Evolutionary conservation across 805 yeast genomes (phyloP), one percentile per base, ranked within the genome.

Genomic region (Yarrowia deformans): DNA sequence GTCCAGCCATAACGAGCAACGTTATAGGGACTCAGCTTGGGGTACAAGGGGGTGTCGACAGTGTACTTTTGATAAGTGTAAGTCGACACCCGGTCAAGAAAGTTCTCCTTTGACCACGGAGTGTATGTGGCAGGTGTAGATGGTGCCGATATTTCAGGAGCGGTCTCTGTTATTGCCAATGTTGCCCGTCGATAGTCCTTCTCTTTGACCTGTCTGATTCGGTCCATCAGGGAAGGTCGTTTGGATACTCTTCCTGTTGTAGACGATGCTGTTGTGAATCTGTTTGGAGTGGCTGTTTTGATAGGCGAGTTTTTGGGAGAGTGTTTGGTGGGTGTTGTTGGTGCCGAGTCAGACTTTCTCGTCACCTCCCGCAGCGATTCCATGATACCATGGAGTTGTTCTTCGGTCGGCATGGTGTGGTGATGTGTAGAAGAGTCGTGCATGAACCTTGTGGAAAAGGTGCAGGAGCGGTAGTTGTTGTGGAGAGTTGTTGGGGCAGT

Each of bases 151-250:
- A 4, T 23, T 1, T 3, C 35, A 29, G 46, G 45, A 16, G n/a
- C 14, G 3, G 40, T 9, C 18, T 45, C 32, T 18, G 19, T 14
- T 16, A 18, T 19, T 4, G 35, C 32, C 32, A 16, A 23, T 6
- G 56, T n/a, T 10, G 48, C 34, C 16, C 56, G 4, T 48, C 48
- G 32, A 19, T 48, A 48, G 10, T 63, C 45, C 39, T 48, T 63
- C 46, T 63, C 68, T 16, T 63, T 63, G 18, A 63, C 56, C 29
- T 63, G 68, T 63, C 48, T 23, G 23, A 63, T 48, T 37, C 56
- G 13, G 13, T 63, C 56, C 46, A 40, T 56, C 8, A 39, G 19
- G 14, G 48, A 63, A 2, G 68, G 39, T 32, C 35, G 48, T 39
- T 63, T 63, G 23, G 56, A 7, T 6, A 63, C 48, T 23, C 48